These are phyloP conservation scores for Suhomyces sp. DNA, from an alignment of 805 yeast genomes.

Conservation along the genomic window DNA sequence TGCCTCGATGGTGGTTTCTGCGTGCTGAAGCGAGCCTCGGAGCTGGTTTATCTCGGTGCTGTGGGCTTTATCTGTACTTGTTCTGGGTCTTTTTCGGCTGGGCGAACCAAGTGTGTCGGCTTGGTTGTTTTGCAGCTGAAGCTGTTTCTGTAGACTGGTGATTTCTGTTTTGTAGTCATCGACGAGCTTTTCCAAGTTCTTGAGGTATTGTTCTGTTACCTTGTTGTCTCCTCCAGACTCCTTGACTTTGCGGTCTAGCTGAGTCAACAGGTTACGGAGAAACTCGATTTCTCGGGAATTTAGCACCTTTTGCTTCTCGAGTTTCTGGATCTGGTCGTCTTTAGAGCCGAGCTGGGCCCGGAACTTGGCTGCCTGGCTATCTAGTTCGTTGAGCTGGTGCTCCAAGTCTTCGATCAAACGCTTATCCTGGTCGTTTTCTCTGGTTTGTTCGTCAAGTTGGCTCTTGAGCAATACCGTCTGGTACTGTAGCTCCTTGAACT, in stretches of 20 bases:
- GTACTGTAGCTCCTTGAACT: slow-evolving; percentile 33
- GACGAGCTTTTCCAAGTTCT: slow-evolving; percentile 46
- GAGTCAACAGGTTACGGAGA: slow-evolving; percentile 54
- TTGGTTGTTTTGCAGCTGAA: slow-evolving; percentile 9
- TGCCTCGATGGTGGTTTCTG: slow-evolving; percentile 29
- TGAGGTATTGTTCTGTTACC: slow-evolving; percentile 35
- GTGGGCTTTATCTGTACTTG: slow-evolving; percentile 36
- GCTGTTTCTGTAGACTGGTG: slow-evolving; percentile 39
- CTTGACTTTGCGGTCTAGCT: slow-evolving; percentile 36
- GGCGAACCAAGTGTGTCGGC: neutral
- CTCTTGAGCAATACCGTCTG: slow-evolving; percentile 35
- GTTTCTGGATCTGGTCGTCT: slow-evolving; percentile 27
- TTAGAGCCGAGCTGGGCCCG: slow-evolving; percentile 11
- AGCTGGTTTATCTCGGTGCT: slow-evolving; percentile 35
- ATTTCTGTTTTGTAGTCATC: slow-evolving; percentile 56
- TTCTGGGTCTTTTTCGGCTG: slow-evolving; percentile 25
- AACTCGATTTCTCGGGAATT: slow-evolving; percentile 59
- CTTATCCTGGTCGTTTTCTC: slow-evolving; percentile 15
- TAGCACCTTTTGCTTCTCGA: slow-evolving; percentile 50
- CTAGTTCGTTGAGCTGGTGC: slow-evolving; percentile 6
- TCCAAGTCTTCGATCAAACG: slow-evolving; percentile 5
- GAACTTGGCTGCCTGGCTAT: slow-evolving; percentile 13
- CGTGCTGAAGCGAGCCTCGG: neutral
- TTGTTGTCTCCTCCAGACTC: slow-evolving; percentile 18
- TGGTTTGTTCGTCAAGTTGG: slow-evolving; percentile 24